These are phyloP conservation scores for Eucalyptus virginea DNA, from an alignment of 345 rosid species.

Conservation along the genomic window DNA sequence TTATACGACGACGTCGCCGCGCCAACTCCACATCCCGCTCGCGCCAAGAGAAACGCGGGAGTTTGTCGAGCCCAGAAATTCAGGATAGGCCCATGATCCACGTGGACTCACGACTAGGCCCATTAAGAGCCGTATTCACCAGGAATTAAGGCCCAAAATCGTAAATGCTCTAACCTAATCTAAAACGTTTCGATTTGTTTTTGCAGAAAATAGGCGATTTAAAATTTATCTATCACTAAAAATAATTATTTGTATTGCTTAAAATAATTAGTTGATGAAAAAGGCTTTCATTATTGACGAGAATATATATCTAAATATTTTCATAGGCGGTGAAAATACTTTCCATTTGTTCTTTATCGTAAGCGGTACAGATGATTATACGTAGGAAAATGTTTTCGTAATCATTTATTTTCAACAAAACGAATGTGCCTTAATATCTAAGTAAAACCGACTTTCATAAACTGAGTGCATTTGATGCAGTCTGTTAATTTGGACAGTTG, in stretches of 20 bases:
- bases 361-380: too few species aligned
- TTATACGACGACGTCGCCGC: not conserved
- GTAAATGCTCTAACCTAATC: not conserved
- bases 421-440: too few species aligned
- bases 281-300: not conserved
- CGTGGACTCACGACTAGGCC: not conserved
- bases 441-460: not conserved
- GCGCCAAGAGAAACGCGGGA: not conserved
- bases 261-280: too few species aligned
- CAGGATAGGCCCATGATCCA: not conserved
- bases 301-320: not conserved
- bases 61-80: not conserved
- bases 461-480: not conserved
- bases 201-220: not conserved
- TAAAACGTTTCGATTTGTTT: not conserved
- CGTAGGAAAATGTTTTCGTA: too few species aligned
- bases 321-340: too few species aligned
- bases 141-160: not conserved
- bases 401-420: not conserved
- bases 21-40: not conserved
- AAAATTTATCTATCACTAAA: not conserved
- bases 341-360: rapidly evolving
- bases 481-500: not conserved
- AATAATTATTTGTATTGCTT: not conserved
- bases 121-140: not conserved